Base-by-base conservation (phyloP, 371 early-diverging fungal genomes). In the Apophysomyces variabilis region DNA sequence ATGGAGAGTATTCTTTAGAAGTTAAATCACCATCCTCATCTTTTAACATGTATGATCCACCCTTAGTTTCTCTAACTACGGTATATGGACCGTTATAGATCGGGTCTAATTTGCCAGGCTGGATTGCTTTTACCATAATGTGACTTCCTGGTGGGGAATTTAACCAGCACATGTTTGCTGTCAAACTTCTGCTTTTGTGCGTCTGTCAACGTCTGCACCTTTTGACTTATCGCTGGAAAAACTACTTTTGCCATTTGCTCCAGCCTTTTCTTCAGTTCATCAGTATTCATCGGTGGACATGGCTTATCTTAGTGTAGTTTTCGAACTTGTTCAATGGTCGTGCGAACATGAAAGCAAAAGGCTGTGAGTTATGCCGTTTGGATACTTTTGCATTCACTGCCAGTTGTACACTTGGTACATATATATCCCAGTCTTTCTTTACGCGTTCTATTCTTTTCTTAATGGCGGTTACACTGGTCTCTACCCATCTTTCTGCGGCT, bases 341-440 rank as follows among this genome's bases (percentile, higher is more conserved):
- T 14, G 70, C 68, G 43, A 73, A 73, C 64, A 70, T 66, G 8
- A 63, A 35, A 12, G 38, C 8, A 44, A 66, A 68, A 39, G 66
- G 68, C 32, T 50, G 13, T 13, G 64, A 50, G 7, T 64, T 37
- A n/a, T 18, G 58, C 12, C 64, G 47, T 41, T 32, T 50, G 14
- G 57, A 32, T 7, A 54, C 46, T 39, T 38, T 44, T 6, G 50
- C 35, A 26, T 66, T 66, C 1, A 69, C 60, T 32, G 58, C 60
- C 8, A 67, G 21, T 46, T 76, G 18, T 18, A 18, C 18, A 18
- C 18, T 18, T 18, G 18, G 18, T 18, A 18, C 18, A 18, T 18
- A 18, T 1, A 60, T 4, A 56, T 65, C 59, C 77, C 80, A 80
- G 13, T 72, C 66, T 36, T 47, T 46, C 4, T 5, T 35, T n/a